phyloP scores from a whole-genome alignment of 2,329 filamentous ascomycete genomes.

The Cryphonectria nitschkei region DNA sequence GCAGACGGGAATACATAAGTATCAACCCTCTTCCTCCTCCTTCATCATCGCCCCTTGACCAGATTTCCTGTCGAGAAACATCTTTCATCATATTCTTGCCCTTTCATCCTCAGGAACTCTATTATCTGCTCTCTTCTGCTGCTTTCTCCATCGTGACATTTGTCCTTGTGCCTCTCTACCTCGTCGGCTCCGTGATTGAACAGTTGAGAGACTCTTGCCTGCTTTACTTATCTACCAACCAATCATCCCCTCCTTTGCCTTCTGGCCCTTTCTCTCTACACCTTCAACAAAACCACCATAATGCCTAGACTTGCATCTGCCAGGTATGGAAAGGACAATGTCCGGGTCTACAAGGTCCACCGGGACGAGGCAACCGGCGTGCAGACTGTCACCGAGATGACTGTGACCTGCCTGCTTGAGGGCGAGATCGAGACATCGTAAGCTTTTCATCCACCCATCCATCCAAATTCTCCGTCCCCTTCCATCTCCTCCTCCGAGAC shows the following conservation, averaged over 20 bases:
- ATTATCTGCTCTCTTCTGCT: neutral
- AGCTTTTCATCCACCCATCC: conserved; percentile 36
- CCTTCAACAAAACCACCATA: conserved; percentile 27
- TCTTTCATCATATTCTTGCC: neutral
- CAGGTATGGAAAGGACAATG: conserved; percentile 94
- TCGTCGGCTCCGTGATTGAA: neutral
- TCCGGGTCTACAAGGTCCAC: conserved; percentile 95
- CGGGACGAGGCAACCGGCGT: conserved; percentile 74
- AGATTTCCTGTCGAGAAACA: neutral
- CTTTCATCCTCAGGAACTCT: no score
- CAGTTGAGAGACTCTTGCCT: no score
- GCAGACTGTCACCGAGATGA: conserved; percentile 93
- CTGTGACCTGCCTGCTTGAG: conserved; percentile 88
- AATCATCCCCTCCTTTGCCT: neutral
- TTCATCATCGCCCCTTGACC: neutral
- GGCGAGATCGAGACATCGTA: conserved; percentile 86
- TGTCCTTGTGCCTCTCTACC: neutral
- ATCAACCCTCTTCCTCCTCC: neutral
- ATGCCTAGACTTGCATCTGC: conserved; percentile 66
- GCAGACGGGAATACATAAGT: neutral
- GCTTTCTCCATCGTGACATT: neutral
- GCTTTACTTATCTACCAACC: no score
- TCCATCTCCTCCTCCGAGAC: neutral
- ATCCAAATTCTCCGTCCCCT: neutral
- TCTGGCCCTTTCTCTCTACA: neutral